phyloP scores from a whole-genome alignment of 371 early-diverging fungal species.

The Smittium culicis region DNA sequence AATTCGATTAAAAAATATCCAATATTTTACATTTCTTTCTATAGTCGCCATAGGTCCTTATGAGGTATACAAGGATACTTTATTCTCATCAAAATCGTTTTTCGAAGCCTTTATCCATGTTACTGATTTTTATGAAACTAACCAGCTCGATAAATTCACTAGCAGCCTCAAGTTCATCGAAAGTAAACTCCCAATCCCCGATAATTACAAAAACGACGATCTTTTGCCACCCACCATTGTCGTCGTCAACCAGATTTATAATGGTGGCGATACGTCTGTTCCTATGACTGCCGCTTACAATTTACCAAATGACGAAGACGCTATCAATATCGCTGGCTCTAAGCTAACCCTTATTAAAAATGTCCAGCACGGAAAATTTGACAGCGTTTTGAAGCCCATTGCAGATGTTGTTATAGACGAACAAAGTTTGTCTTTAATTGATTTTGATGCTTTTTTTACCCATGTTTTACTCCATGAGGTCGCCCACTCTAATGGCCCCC shows the following conservation, averaged over 20 bases:
- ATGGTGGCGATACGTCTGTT: constrained; percentile 59
- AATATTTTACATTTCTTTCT: not conserved
- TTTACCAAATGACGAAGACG: constrained; percentile 67
- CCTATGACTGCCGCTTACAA: constrained; percentile 71
- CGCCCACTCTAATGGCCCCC: constrained; percentile 64
- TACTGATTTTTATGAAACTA: constrained; percentile 49
- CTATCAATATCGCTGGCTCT: constrained; percentile 54
- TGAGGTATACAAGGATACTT: constrained; percentile 62
- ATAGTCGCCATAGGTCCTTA: constrained; percentile 57
- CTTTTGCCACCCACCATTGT: constrained; percentile 58
- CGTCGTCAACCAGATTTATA: constrained; percentile 62
- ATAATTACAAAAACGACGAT: constrained; percentile 49
- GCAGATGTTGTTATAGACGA: constrained; percentile 40
- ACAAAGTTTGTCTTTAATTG: constrained; percentile 40
- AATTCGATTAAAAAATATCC: not conserved
- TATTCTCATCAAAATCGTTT: constrained; percentile 50
- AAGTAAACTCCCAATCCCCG: constrained; percentile 54
- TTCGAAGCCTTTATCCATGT: constrained; percentile 61
- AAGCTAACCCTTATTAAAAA: constrained; percentile 69
- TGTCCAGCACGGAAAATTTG: constrained; percentile 62
- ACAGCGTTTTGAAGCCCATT: constrained; percentile 51
- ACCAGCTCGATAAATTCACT: constrained; percentile 51
- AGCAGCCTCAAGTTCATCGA: constrained; percentile 51
- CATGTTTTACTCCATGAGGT: constrained; percentile 68
- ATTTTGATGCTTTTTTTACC: constrained; percentile 60